Evolutionary conservation across 768 basidiomycete genomes (phyloP), one percentile per base, ranked within the genome.

Genomic region (Nidularia sp.): DNA sequence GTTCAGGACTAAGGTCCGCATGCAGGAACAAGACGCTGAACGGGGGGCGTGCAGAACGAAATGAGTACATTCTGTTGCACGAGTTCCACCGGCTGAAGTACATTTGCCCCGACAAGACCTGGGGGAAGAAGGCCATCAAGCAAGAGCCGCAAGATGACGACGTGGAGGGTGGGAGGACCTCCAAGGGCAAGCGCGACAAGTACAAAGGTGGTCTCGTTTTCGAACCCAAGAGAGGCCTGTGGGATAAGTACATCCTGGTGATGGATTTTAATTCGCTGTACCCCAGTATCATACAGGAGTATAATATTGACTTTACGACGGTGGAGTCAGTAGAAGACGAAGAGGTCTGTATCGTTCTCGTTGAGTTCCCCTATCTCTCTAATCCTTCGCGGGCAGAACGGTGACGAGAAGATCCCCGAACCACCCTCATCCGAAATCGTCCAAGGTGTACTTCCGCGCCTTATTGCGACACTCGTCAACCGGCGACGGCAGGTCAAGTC

Each of bases 241-340:
- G 93, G 91, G 97, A 98, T 74, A 95, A 86, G 60, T 97, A 79
- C 64, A 90, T 98, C 68, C 79, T 99, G 13, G 97, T 99, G 69
- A 99, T 99, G 97, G 97, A 99, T 68, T 99, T 98, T 85, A 99
- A 99, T 70, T 97, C 94, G 55, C 77, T 99, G 51, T 99, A 99
- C 66, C 97, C 97, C 5, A 94, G 91, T 66, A 99, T 99, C 74
- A 99, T 99, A 46, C 97, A 98, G 63, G 97, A 99, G 75, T 99
- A 91, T 65, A 98, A 99, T 66, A 98, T 99, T 59, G 97, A 98
- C 70, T 98, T 98, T 62, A 98, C 97, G 7, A 99, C 97, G 0
- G 86, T 98, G 15, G 89, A 92, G 44, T 80, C 81, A 50, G 74
- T 79, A 6, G 83, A 83, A 25, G 83, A 79, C 59, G 82, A 82